These are phyloP conservation scores for Amanita subjunquillea DNA, from an alignment of 768 basidiomycete species.

Conservation along the genomic window DNA sequence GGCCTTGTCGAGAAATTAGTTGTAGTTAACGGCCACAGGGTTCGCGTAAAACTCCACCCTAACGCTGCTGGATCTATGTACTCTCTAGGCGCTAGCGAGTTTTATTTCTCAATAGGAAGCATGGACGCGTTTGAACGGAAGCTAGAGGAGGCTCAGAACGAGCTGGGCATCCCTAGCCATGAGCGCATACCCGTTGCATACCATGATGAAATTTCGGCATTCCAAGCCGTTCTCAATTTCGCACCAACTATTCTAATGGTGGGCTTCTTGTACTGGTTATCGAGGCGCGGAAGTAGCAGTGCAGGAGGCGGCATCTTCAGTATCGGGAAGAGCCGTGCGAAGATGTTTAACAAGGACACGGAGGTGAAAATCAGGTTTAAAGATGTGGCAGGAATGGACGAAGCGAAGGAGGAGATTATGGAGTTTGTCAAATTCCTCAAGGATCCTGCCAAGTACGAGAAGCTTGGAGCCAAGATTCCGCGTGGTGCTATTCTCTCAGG, in stretches of 20 bases:
- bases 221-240: slow-evolving; percentile 77
- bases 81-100: slow-evolving; percentile 54
- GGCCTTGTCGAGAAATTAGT: slow-evolving; percentile 90
- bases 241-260: slow-evolving; percentile 91
- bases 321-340: slow-evolving; percentile 92
- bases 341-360: slow-evolving; percentile 94
- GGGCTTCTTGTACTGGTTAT: slow-evolving; percentile 85
- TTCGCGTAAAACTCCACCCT: slow-evolving; percentile 87
- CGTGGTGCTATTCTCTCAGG: slow-evolving; percentile 92
- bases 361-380: slow-evolving; percentile 89
- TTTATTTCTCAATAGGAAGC: slow-evolving; percentile 95
- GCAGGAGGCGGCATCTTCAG: slow-evolving; percentile 88
- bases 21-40: slow-evolving; percentile 84
- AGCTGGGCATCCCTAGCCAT: slow-evolving; percentile 83
- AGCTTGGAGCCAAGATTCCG: slow-evolving; percentile 95
- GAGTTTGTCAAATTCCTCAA: slow-evolving; percentile 99
- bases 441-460: slow-evolving; percentile 90
- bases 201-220: slow-evolving; percentile 84
- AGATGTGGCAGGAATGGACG: slow-evolving; percentile 99
- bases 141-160: slow-evolving; percentile 86
- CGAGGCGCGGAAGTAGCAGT: slow-evolving; percentile 55
- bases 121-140: slow-evolving; percentile 95
- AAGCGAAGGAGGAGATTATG: slow-evolving; percentile 99
- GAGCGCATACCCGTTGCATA: slow-evolving; percentile 97
- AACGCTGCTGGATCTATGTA: slow-evolving; percentile 79